phyloP scores from a whole-genome alignment of 2,329 filamentous ascomycete genomes.

The Sphaerostilbella broomeana region DNA sequence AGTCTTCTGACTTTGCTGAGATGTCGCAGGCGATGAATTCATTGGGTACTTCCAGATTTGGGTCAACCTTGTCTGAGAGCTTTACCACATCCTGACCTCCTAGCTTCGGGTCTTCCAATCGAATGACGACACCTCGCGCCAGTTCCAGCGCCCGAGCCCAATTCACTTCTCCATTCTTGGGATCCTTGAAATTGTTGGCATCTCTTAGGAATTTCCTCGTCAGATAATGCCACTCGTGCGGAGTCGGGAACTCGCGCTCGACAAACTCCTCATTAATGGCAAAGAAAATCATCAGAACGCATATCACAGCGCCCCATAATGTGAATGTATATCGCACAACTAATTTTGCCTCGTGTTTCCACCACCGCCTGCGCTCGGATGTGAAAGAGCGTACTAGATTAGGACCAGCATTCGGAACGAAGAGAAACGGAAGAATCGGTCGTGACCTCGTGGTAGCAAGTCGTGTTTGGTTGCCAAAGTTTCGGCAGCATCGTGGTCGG shows the following conservation, averaged over 20 bases:
- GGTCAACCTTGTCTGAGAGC: slow-evolving; percentile 55
- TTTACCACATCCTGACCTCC: slow-evolving; percentile 63
- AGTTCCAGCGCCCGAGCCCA: slow-evolving; percentile 62
- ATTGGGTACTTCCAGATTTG: slow-evolving; percentile 59
- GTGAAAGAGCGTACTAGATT: slow-evolving; percentile 65
- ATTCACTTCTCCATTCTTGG: slow-evolving; percentile 48
- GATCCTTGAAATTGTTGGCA: slow-evolving; percentile 52
- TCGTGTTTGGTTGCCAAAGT: slow-evolving; percentile 24
- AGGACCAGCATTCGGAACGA: slow-evolving; percentile 40
- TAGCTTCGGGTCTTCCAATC: slow-evolving; percentile 60
- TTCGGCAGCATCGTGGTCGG: slow-evolving; percentile 20
- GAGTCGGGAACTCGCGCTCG: slow-evolving; percentile 72
- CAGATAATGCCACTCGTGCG: slow-evolving; percentile 70
- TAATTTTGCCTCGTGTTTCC: slow-evolving; percentile 63
- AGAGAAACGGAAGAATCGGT: slow-evolving; percentile 42
- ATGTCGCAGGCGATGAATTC: slow-evolving; percentile 62
- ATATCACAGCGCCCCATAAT: slow-evolving; percentile 56
- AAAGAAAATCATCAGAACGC: slow-evolving; percentile 54
- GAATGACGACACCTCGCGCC: slow-evolving; percentile 51
- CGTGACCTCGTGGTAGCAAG: slow-evolving; percentile 25
- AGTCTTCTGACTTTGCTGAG: slow-evolving; percentile 69
- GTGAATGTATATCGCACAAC: slow-evolving; percentile 61
- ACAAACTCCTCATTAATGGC: slow-evolving; percentile 66
- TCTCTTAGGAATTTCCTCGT: slow-evolving; percentile 63
- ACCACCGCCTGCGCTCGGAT: slow-evolving; percentile 66